Percentiles rank a stretch among this genome's conserved stretches.
Evolutionary conservation across 2,329 filamentous ascomycete genomes (phyloP).

Genomic region (Ophiosphaerella narmari): DNA sequence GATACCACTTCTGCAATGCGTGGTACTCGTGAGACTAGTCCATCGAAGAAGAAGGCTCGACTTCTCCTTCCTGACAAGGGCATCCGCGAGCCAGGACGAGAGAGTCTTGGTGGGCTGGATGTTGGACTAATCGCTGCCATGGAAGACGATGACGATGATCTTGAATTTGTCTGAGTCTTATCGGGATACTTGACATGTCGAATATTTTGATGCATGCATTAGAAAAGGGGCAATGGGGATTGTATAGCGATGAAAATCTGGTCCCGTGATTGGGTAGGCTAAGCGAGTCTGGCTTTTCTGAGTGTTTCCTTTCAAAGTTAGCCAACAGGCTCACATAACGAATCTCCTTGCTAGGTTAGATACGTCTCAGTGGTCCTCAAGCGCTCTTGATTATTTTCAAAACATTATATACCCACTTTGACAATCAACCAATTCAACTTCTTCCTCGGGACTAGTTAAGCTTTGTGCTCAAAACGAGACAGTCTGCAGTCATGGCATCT

Average conservation of each 20-base stretch:
- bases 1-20: conserved; percentile 23
- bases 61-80: conserved; percentile 55
- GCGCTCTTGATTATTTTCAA: no score
- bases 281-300: conserved; percentile 38
- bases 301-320: not conserved
- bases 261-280: conserved; percentile 35
- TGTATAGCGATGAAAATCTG: conserved; percentile 22
- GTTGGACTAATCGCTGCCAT: conserved; percentile 43
- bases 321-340: conserved; percentile 14
- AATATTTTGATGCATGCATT: not conserved
- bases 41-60: conserved; percentile 55
- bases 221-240: not conserved
- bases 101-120: conserved; percentile 47
- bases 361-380: not conserved
- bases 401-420: no score
- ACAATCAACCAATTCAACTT: no score
- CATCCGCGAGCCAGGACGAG: conserved; percentile 55
- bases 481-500: conserved; percentile 13
- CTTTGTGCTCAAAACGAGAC: not conserved
- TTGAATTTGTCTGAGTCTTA: conserved; percentile 53
- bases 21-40: conserved; percentile 40
- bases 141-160: conserved; percentile 53
- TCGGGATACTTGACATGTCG: conserved; percentile 9
- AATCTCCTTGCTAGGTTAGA: conserved; percentile 18
- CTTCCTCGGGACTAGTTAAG: not conserved